These are phyloP conservation scores for Rhizopogon rudus DNA, from an alignment of 768 basidiomycete species.

Conservation along the genomic window DNA sequence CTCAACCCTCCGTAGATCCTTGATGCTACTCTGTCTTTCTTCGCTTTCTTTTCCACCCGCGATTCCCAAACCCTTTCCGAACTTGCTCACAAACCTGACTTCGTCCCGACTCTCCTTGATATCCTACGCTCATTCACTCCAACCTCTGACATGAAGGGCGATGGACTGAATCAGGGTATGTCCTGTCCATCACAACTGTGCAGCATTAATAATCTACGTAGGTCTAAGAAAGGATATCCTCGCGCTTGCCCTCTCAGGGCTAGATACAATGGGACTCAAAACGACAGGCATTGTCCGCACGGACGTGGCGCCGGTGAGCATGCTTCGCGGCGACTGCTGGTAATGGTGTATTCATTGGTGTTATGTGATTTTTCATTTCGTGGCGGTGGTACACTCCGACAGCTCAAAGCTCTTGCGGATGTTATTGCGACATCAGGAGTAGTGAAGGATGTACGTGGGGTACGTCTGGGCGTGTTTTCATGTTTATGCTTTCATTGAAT, in stretches of 20 bases:
- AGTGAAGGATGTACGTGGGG: background rate
- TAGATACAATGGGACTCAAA: slow-evolving; percentile 41
- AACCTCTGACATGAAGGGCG: background rate
- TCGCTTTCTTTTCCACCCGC: slow-evolving; percentile 56
- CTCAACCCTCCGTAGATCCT: slow-evolving; percentile 42
- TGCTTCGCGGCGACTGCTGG: background rate
- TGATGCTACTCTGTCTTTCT: slow-evolving; percentile 58
- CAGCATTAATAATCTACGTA: background rate
- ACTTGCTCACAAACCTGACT: slow-evolving; percentile 34
- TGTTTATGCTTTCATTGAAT: background rate
- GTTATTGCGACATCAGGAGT: slow-evolving; percentile 7
- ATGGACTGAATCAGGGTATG: background rate
- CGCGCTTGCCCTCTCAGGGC: slow-evolving; percentile 30
- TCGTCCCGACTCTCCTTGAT: slow-evolving; percentile 39
- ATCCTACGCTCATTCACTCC: slow-evolving; percentile 28
- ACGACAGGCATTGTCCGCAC: slow-evolving; percentile 49
- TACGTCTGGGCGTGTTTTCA: background rate
- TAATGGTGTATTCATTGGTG: background rate
- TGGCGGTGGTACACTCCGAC: slow-evolving; percentile 21
- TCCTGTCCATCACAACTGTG: background rate
- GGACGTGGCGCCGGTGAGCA: slow-evolving; percentile 51
- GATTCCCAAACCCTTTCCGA: slow-evolving; percentile 53
- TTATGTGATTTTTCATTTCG: background rate
- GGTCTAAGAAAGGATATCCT: slow-evolving; percentile 44
- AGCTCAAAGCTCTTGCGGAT: slow-evolving; percentile 33